These are phyloP conservation scores for Aureococcus anophagefferens DNA, from an alignment of 108 stramenopile genomes.

Conservation along the genomic window DNA sequence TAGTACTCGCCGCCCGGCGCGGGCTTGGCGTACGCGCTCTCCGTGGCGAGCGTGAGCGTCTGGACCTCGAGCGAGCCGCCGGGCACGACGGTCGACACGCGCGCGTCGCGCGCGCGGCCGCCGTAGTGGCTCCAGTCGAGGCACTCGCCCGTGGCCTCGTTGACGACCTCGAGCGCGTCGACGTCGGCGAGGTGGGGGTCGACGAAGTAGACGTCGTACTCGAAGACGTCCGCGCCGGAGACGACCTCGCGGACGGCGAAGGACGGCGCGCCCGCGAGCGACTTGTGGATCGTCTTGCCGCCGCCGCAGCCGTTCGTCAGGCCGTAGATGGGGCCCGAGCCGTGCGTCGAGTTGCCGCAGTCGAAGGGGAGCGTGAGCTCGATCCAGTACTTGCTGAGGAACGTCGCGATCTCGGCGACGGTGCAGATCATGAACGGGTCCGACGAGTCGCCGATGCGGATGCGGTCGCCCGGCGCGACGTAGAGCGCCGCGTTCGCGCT, in stretches of 20 bases:
- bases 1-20: conserved; percentile 14
- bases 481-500: neutral
- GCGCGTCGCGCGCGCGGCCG: conserved; percentile 24
- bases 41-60: conserved; percentile 13
- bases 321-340: too few relatives aligned
- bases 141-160: conserved; percentile 28
- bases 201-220: conserved; percentile 60
- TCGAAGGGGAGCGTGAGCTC: neutral
- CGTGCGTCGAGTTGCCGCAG: too few relatives aligned
- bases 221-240: conserved; percentile 50
- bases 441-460: conserved; percentile 20
- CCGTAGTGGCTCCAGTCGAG: conserved; percentile 12
- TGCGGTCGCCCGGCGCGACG: conserved; percentile 27
- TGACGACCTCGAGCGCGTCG: conserved; percentile 34
- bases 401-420: neutral
- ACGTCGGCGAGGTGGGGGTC: conserved; percentile 51
- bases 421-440: neutral
- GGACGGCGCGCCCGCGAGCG: conserved; percentile 21
- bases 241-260: conserved; percentile 28
- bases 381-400: neutral
- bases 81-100: conserved; percentile 8
- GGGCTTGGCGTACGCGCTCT: neutral
- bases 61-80: conserved; percentile 24
- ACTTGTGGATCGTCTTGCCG: neutral
- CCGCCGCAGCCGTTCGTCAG: neutral